Conservation (phyloP, 345 rosid species). For the Gossypium arboreum region DNA sequence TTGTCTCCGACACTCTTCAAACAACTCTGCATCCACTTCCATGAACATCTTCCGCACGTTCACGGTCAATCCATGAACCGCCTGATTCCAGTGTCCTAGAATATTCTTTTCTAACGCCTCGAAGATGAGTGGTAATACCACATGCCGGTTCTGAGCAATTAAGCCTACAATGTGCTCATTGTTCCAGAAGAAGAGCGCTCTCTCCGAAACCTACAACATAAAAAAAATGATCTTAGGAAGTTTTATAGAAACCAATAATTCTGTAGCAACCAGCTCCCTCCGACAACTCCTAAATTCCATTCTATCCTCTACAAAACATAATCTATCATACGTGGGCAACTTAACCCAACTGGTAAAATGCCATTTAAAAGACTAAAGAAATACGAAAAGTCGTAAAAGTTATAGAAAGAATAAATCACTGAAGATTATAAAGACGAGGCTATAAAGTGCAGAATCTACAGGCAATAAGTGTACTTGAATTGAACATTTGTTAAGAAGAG, state of each 20-base stretch:
- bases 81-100: conserved; percentile 76
- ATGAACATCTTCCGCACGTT: conserved; percentile 77
- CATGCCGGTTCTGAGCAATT: conserved; percentile 66
- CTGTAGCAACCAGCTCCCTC: background rate
- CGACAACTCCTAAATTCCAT: background rate
- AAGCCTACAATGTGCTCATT: conserved; percentile 77
- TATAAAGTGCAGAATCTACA: background rate
- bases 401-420: background rate
- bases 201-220: conserved; percentile 74
- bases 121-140: conserved; percentile 66
- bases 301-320: background rate
- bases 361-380: background rate
- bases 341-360: background rate
- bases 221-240: conserved; percentile 11
- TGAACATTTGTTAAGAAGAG: background rate
- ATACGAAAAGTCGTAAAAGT: background rate
- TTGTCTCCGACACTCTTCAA: conserved; percentile 70
- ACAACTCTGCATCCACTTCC: conserved; percentile 78
- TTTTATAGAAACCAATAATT: background rate
- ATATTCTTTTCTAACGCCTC: conserved; percentile 77
- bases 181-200: conserved; percentile 89
- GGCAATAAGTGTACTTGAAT: background rate
- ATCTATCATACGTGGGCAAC: background rate
- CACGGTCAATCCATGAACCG: conserved; percentile 72
- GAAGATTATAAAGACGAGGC: background rate